Conservation (phyloP, 179 eudicot genomes). For the Vitellaria paradoxa region DNA sequence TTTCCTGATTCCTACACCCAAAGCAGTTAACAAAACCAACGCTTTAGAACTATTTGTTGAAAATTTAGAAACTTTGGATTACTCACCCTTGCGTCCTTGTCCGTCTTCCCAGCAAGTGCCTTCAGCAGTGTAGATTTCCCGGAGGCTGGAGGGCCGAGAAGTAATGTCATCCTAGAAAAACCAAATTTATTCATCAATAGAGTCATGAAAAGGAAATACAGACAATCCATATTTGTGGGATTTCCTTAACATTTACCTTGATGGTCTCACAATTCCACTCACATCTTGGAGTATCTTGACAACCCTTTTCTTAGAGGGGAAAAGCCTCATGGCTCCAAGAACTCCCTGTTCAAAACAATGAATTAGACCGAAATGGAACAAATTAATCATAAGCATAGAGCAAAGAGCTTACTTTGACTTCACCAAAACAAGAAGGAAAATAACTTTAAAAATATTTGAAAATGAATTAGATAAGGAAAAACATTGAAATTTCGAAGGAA, state of each 20-base stretch:
- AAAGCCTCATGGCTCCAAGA: constrained; percentile 14
- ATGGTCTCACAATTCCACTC: constrained; percentile 23
- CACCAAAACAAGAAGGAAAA: neutral
- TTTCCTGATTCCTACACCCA: constrained; percentile 44
- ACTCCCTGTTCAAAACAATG: constrained; percentile 4
- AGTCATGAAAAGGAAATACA: neutral
- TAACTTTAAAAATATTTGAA: neutral
- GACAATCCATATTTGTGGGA: neutral
- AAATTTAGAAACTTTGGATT: neutral
- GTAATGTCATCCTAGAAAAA: constrained; percentile 37
- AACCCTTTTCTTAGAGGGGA: constrained; percentile 19
- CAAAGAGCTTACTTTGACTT: too few species aligned
- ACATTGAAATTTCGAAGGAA: neutral
- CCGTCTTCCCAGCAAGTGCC: constrained; percentile 36
- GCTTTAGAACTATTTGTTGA: neutral
- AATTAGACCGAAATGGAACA: neutral
- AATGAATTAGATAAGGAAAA: neutral
- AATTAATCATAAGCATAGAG: too few species aligned
- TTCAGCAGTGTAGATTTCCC: constrained; percentile 39
- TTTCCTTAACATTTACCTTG: constrained; percentile 24
- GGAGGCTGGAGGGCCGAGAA: constrained; percentile 42
- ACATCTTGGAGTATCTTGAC: constrained; percentile 23
- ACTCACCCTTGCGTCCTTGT: constrained; percentile 22
- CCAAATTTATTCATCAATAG: constrained; percentile 6
- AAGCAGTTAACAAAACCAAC: neutral